Conservation (phyloP, 2,329 filamentous ascomycete genomes). For the Penicillium digitatum region DNA sequence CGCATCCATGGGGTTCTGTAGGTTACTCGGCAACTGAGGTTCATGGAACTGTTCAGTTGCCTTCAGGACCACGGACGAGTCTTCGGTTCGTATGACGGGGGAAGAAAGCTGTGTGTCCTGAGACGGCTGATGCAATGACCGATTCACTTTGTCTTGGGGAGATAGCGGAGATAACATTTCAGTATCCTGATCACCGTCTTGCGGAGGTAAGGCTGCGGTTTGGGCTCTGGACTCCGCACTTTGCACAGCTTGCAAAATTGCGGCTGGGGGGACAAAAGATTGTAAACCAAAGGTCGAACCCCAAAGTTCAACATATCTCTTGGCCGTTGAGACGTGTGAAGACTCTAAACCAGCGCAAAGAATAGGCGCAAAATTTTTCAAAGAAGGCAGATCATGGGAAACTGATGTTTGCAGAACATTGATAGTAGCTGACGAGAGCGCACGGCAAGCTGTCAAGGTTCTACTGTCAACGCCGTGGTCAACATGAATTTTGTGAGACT, state of each 20-base stretch:
- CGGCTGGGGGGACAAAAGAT: slow-evolving; percentile 60
- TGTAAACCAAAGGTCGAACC: slow-evolving; percentile 64
- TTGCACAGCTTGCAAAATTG: slow-evolving; percentile 60
- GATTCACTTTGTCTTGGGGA: slow-evolving; percentile 13
- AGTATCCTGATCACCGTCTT: not conserved
- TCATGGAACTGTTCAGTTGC: slow-evolving; percentile 28
- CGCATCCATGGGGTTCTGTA: slow-evolving; percentile 49
- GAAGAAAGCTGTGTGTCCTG: slow-evolving; percentile 26
- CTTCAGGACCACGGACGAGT: slow-evolving; percentile 15
- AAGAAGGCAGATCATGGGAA: slow-evolving; percentile 28
- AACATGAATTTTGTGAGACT: slow-evolving; percentile 25
- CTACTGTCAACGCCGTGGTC: slow-evolving; percentile 30
- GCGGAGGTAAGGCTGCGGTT: not conserved
- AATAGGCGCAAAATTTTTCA: slow-evolving; percentile 53
- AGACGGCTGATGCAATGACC: not conserved
- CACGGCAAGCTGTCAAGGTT: slow-evolving; percentile 33
- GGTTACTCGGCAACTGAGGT: slow-evolving; percentile 26
- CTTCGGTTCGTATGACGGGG: slow-evolving; percentile 21
- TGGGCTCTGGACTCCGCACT: slow-evolving; percentile 54
- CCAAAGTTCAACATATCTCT: slow-evolving; percentile 60
- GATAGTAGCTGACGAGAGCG: slow-evolving; percentile 30
- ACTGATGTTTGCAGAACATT: slow-evolving; percentile 31
- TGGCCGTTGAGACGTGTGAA: slow-evolving; percentile 49
- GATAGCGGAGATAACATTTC: not conserved
- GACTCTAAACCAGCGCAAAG: slow-evolving; percentile 54